Percentiles rank a stretch among this genome's conserved stretches.
phyloP scores from a whole-genome alignment of 169 alveolate species.

The Cryptosporidium ryanae region DNA sequence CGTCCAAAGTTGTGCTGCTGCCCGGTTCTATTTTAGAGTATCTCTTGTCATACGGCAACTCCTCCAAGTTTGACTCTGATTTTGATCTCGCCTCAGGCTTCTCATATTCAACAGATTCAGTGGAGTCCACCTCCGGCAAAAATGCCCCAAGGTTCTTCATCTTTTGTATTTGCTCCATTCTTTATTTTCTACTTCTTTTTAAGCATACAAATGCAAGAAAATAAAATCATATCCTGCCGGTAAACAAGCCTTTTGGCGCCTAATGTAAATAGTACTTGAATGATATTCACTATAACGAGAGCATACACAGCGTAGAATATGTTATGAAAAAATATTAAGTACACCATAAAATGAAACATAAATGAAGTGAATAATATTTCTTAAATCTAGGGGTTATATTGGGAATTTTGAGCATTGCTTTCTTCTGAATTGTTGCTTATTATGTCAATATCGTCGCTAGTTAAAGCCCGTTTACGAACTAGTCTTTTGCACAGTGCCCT shows the following conservation, averaged over 20 bases:
- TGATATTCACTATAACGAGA: too few relatives aligned
- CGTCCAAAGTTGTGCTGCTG: constrained; percentile 61
- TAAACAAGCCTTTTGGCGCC: too few relatives aligned
- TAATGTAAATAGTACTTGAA: too few relatives aligned
- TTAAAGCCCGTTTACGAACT: neutral
- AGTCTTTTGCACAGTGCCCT: constrained; percentile 42
- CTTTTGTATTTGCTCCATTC: too few relatives aligned
- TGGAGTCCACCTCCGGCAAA: constrained; percentile 31
- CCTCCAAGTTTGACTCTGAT: constrained; percentile 43
- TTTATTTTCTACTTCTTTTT: too few relatives aligned
- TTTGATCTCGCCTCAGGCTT: constrained; percentile 45
- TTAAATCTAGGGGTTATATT: too few relatives aligned
- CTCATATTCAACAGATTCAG: constrained; percentile 12
- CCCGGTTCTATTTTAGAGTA: constrained; percentile 63
- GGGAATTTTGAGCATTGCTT: neutral
- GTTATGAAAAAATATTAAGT: too few relatives aligned
- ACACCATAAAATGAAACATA: too few relatives aligned
- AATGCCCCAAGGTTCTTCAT: constrained; percentile 14
- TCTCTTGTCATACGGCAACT: constrained; percentile 48
- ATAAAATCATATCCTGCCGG: too few relatives aligned
- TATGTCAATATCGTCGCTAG: constrained; percentile 21
- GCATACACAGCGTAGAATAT: too few relatives aligned
- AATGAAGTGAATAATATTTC: too few relatives aligned
- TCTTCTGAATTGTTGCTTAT: neutral
- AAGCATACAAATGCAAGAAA: too few relatives aligned